Evolutionary conservation across 2,329 filamentous ascomycete species (phyloP), one percentile per base, ranked within the genome.

Genomic region (Biscogniauxia mediterranea): DNA sequence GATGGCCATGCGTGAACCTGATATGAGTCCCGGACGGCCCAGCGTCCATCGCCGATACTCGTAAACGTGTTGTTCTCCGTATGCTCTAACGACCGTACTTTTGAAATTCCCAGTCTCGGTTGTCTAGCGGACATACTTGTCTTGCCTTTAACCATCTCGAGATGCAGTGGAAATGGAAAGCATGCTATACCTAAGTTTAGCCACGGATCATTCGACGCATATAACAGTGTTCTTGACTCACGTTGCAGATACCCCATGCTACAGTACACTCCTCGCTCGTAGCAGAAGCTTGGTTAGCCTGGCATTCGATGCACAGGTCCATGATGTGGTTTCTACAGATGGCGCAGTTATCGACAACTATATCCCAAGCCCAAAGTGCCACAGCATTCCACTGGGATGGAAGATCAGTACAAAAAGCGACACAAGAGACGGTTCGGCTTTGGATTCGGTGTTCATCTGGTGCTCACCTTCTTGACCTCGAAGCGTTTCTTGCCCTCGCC

Each of bases 311-410:
- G 77, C 95, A 99, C 26, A 99, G 84, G 77, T 99, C 95, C 95
- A 99, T 99, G 78, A 99, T 99, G 77, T 99, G 95, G 77, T 99
- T 99, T 75, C 95, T 87, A 83, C 95, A 99, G 75, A 99, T 99
- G 71, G 95, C 95, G 76, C 95, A 99, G 84, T 99, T 99, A 80
- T 99, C 95, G 64, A 99, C 95, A 32, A 98, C 93, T 62, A 99
- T 99, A 75, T 99, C 95, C 95, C 95, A 99, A 0, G 95, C 95
- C 95, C 95, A 99, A 1, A 99, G 84, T 50, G 95, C 93, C 56
- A 99, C 95, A 0, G 95, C 95, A 72, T 98, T 98, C 95, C 95
- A 99, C 94, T 97, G 72, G 52, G 2, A 38, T 13, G 46, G 6
- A 7, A 56, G 55, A 58, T 70, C 58, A 70, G 66, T 50, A 55